Evolutionary conservation across 495 filamentous ascomycete species (phyloP).

Genomic region (Penicillium paradoxum): DNA sequence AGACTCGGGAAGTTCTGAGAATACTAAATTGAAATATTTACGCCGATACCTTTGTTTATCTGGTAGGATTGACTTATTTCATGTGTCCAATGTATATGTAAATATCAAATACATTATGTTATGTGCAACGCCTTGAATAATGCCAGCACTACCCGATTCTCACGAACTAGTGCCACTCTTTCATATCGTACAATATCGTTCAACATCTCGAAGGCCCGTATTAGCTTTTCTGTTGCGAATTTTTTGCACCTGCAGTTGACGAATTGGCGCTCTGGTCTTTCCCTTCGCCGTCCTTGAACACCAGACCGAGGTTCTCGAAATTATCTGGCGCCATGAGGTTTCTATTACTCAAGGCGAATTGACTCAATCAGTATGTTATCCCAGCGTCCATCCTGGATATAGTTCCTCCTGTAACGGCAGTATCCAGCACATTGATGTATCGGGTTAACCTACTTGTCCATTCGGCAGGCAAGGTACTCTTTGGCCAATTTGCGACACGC

Average conservation of each 20-base stretch:
- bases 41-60: too few species aligned
- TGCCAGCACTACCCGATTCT: conserved; percentile 8
- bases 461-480: conserved; percentile 81
- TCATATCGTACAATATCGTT: conserved; percentile 19
- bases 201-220: not conserved
- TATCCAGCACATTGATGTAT: not conserved
- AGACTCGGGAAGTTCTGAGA: not conserved
- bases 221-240: conserved; percentile 8
- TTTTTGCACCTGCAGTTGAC: not conserved
- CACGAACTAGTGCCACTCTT: conserved; percentile 1
- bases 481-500: conserved; percentile 83
- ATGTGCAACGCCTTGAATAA: conserved; percentile 22
- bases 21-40: not conserved
- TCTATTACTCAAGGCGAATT: conserved; percentile 35
- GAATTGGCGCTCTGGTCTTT: conserved; percentile 2
- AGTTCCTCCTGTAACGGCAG: not conserved
- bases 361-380: conserved; percentile 6
- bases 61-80: too few species aligned
- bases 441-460: conserved; percentile 71
- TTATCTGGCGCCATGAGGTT: conserved; percentile 95
- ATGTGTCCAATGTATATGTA: not conserved
- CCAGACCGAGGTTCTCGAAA: conserved; percentile 86
- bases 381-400: not conserved
- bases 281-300: conserved; percentile 45
- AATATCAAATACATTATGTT: conserved; percentile 12